Percentiles rank a stretch among this genome's conserved stretches.
phyloP scores from a whole-genome alignment of 768 basidiomycete genomes.

The Suillus alpinus region DNA sequence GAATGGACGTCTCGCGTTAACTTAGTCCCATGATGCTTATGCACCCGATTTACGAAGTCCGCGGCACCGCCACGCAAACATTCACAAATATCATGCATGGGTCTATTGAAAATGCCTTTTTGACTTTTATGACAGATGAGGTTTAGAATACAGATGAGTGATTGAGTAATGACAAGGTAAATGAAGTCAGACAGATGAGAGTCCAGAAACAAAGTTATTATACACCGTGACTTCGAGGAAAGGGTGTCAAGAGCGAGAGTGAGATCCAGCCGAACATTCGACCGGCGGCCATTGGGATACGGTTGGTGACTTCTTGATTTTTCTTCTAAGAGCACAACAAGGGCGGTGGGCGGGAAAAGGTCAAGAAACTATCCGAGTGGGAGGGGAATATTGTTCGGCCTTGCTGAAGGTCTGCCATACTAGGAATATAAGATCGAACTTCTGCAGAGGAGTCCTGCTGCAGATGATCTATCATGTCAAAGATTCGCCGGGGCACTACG shows the following conservation, averaged over 20 bases:
- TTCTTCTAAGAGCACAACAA: constrained; percentile 1
- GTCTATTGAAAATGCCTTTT: neutral
- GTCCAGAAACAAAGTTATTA: constrained; percentile 1
- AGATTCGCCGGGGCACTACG: constrained; percentile 33
- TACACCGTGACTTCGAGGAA: neutral
- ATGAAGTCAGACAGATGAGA: neutral
- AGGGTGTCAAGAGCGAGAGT: neutral
- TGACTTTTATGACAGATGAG: neutral
- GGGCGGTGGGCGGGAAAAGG: constrained; percentile 39
- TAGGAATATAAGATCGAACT: constrained; percentile 57
- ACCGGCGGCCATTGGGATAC: neutral
- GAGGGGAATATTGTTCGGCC: constrained; percentile 12
- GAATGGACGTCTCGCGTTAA: constrained; percentile 9
- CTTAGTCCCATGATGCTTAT: neutral
- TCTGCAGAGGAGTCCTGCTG: constrained; percentile 57
- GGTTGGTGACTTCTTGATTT: neutral
- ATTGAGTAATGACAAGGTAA: neutral
- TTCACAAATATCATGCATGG: neutral
- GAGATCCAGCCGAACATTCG: neutral
- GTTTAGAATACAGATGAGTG: constrained; percentile 1
- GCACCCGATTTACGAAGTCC: neutral
- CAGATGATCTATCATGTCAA: constrained; percentile 44
- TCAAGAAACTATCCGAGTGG: constrained; percentile 26
- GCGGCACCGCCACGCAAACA: neutral
- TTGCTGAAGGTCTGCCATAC: constrained; percentile 20